phyloP scores from a whole-genome alignment of 1,284 basidiomycete genomes.

The Sanghuangporus weigelae region DNA sequence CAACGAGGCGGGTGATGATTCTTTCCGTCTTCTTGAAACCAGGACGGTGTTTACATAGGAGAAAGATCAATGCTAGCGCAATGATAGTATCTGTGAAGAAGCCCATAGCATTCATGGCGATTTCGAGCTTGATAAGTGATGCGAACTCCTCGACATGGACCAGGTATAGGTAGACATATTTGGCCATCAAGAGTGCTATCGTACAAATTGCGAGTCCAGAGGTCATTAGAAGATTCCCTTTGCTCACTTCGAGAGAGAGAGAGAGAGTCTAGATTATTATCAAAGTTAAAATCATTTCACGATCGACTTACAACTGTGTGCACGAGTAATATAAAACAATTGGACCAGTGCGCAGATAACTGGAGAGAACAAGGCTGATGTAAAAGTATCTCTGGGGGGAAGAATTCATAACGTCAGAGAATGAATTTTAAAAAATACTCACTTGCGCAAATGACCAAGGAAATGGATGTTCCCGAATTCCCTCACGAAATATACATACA shows the following conservation, averaged over 20 bases:
- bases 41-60: not conserved
- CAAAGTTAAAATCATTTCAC: too few species aligned
- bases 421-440: not conserved
- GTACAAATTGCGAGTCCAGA: not conserved
- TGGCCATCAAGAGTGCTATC: not conserved
- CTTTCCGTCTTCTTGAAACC: conserved; percentile 3
- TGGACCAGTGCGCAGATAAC: conserved; percentile 1
- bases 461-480: conserved; percentile 1
- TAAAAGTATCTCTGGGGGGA: not conserved
- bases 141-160: not conserved
- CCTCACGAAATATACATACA: conserved; percentile 11
- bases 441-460: not conserved
- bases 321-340: not conserved
- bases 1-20: conserved; percentile 2
- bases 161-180: not conserved
- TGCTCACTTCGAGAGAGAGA: not conserved
- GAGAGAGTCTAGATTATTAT: not conserved
- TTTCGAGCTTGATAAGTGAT: not conserved
- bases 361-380: not conserved
- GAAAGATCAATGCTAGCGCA: not conserved
- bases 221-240: conserved; percentile 1
- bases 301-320: not conserved
- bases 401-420: not conserved
- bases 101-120: not conserved
- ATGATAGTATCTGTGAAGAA: not conserved